These are phyloP conservation scores for Sicyos edulis DNA, from an alignment of 306 rosid genomes.

Conservation along the genomic window DNA sequence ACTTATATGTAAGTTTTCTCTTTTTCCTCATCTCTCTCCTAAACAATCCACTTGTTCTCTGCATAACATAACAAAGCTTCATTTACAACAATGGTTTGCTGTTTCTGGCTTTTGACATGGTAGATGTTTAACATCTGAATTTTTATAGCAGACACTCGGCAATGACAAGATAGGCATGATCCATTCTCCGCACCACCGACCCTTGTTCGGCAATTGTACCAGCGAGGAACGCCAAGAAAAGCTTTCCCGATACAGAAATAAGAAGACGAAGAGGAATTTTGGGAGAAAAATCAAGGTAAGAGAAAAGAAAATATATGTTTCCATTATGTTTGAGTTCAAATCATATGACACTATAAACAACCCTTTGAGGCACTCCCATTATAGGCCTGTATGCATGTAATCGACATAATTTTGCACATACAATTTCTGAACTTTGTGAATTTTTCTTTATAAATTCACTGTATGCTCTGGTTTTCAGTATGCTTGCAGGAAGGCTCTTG, in stretches of 20 bases:
- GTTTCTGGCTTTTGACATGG: conserved; percentile 39
- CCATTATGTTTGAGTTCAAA: conserved; percentile 5
- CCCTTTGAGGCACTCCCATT: not conserved
- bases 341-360: not conserved
- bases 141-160: conserved; percentile 71
- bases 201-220: conserved; percentile 53
- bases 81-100: conserved; percentile 33
- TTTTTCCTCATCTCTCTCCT: conserved; percentile 8
- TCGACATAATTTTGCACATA: not conserved
- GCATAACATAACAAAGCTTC: conserved; percentile 20
- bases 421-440: not conserved
- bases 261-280: conserved; percentile 83
- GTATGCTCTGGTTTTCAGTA: conserved; percentile 45
- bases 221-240: conserved; percentile 75
- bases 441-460: not conserved
- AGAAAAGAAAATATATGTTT: not conserved
- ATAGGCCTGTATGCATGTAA: not conserved
- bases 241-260: conserved; percentile 88
- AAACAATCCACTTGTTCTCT: not conserved
- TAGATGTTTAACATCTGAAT: conserved; percentile 41
- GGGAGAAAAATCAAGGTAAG: conserved; percentile 98
- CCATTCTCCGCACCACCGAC: conserved; percentile 60
- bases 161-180: conserved; percentile 42
- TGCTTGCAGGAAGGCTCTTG: conserved; percentile 99
- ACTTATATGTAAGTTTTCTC: not conserved